A percentile compares a stretch with the other conserved stretches of the same genome.
Evolutionary conservation across 2,329 filamentous ascomycete species (phyloP).

Genomic region (Botrytis fabae): DNA sequence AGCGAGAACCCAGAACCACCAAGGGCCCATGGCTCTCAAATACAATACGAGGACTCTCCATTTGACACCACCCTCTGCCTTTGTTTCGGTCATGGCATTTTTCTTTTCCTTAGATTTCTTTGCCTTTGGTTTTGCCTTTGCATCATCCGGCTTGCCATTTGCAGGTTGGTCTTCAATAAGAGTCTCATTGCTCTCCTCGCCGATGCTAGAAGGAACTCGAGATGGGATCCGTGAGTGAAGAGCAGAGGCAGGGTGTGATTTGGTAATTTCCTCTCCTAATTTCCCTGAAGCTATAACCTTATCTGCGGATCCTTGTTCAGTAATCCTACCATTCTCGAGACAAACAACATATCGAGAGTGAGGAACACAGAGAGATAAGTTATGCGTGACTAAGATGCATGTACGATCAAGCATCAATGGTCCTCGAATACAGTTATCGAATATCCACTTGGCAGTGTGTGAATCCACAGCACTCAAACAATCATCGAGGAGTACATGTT

Average conservation of each 20-base stretch:
- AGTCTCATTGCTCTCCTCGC: constrained; percentile 60
- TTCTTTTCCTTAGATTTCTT: constrained; percentile 42
- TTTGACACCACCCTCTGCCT: constrained; percentile 84
- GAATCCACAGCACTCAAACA: constrained; percentile 96
- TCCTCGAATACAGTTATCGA: constrained; percentile 86
- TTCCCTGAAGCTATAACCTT: constrained; percentile 85
- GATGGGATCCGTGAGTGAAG: constrained; percentile 74
- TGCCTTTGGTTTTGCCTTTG: constrained; percentile 47
- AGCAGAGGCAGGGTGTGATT: constrained; percentile 70
- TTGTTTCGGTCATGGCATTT: constrained; percentile 69
- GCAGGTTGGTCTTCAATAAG: constrained; percentile 53
- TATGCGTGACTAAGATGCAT: constrained; percentile 95
- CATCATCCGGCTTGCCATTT: constrained; percentile 46
- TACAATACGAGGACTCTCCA: constrained; percentile 85
- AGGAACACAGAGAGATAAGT: constrained; percentile 83
- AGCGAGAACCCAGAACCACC: constrained; percentile 90
- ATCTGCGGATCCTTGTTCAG: constrained; percentile 71
- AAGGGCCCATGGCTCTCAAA: constrained; percentile 86
- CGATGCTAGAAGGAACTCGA: constrained; percentile 72
- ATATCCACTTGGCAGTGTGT: constrained; percentile 97
- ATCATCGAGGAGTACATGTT: constrained; percentile 88
- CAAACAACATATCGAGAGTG: constrained; percentile 78
- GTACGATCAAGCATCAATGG: constrained; percentile 86
- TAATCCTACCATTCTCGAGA: constrained; percentile 82
- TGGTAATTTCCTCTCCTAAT: constrained; percentile 81